Base-by-base conservation (phyloP, 2,329 filamentous ascomycete species). In the Penicillium aurantiogriseum region DNA sequence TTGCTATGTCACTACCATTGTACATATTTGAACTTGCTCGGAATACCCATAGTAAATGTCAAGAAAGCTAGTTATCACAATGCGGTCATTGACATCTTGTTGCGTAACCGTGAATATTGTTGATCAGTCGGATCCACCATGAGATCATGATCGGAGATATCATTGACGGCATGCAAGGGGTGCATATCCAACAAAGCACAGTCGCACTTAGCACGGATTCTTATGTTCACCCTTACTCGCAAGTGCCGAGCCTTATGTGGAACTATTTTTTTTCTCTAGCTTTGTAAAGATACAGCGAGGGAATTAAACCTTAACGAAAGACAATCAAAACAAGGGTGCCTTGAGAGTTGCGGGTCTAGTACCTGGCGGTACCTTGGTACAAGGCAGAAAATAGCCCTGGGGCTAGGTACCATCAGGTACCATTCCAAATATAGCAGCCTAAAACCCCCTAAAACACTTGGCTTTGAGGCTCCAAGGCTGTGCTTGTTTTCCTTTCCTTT, bases 371-470 rank as follows among this genome's bases (percentile, higher is more conserved):
- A 53, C 54, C 2, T 23, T 17, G 2, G 5, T 6, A 19, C 21
- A 17, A 4, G 10, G 38, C 17, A 33, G 3, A 39, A n/a, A 17
- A n/a, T 8, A 2, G 27, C n/a, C 3, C 4, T 19, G 19, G 1
- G 10, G 1, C 5, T 0, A 58, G 38, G 61, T 63, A 58, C 33
- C 21, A 5, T 2, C 2, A 46, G 10, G 54, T 59, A 60, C 46
- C 29, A 17, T 10, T 38, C 51, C 33, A 61, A 54, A 51, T 46
- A 51, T 57, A 52, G 59, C 52, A 21, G 43, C 40, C 15, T n/a
- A 31, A 10, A 21, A 11, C 13, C 55, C 46, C 51, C 60, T 63
- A 65, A 64, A 58, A 58, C 48, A 56, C 58, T 61, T 61, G 62
- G 62, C 62, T 63, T 54, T 35, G 53, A 57, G 42, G 38, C 42